These are phyloP conservation scores for Boletus rufocinnamomeus DNA, from an alignment of 768 basidiomycete genomes.

Conservation along the genomic window DNA sequence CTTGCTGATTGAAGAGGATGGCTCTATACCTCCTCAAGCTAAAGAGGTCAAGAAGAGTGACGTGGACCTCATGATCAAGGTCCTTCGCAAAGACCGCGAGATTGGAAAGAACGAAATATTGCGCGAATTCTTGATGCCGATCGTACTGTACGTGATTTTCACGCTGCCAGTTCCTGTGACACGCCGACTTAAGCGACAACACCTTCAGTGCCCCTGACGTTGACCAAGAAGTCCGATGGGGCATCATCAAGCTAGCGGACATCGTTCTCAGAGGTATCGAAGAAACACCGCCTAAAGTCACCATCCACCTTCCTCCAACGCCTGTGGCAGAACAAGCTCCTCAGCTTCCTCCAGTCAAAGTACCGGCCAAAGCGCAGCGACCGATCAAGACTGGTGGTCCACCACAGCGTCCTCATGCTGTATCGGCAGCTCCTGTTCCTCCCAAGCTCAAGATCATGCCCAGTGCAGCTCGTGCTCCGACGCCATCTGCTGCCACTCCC, in stretches of 20 bases:
- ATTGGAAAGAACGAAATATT: slow-evolving; percentile 78
- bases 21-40: slow-evolving; percentile 64
- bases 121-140: slow-evolving; percentile 78
- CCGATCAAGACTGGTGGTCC: slow-evolving; percentile 39
- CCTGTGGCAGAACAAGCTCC: slow-evolving; percentile 67
- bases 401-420: slow-evolving; percentile 32
- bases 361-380: slow-evolving; percentile 42
- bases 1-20: slow-evolving; percentile 85
- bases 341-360: slow-evolving; percentile 54
- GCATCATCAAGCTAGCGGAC: slow-evolving; percentile 88
- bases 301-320: slow-evolving; percentile 76
- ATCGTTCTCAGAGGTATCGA: slow-evolving; percentile 80
- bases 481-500: slow-evolving; percentile 22
- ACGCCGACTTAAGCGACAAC: background rate
- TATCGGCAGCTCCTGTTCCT: slow-evolving; percentile 34
- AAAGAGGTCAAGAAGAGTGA: slow-evolving; percentile 83
- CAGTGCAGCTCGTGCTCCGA: slow-evolving; percentile 15
- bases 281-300: slow-evolving; percentile 85
- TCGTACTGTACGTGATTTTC: slow-evolving; percentile 62
- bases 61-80: slow-evolving; percentile 82
- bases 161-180: slow-evolving; percentile 4
- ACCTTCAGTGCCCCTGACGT: slow-evolving; percentile 63
- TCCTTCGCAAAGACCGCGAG: slow-evolving; percentile 84
- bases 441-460: slow-evolving; percentile 58
- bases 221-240: slow-evolving; percentile 91